phyloP scores from a whole-genome alignment of 1,284 basidiomycete species.

The Cryptococcus sp. region DNA sequence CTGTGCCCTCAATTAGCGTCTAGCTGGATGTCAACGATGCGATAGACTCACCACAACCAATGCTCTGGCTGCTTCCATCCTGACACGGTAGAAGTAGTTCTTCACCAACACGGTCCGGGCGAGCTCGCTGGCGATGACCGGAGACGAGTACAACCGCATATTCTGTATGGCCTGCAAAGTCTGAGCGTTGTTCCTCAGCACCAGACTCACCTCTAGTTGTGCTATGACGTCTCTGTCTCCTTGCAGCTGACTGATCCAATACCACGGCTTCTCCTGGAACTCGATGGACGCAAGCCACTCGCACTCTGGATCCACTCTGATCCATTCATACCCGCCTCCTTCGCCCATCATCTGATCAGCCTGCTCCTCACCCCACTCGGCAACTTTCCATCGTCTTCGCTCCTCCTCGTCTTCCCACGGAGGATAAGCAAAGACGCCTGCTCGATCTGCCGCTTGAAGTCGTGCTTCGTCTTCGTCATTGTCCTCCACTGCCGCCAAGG shows the following conservation, averaged over 20 bases:
- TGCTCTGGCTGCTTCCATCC: conserved; percentile 89
- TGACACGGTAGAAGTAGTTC: conserved; percentile 96
- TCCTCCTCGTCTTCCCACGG: conserved; percentile 90
- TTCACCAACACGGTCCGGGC: conserved; percentile 91
- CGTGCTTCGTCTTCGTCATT: conserved; percentile 82
- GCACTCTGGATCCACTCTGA: conserved; percentile 97
- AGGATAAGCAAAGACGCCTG: conserved; percentile 85
- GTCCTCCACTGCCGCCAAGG: conserved; percentile 83
- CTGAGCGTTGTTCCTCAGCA: background rate
- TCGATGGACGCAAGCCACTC: conserved; percentile 94
- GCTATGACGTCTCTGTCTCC: conserved; percentile 97
- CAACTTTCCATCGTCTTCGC: conserved; percentile 91
- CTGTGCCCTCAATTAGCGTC: conserved; percentile 17
- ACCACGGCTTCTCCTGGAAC: conserved; percentile 95
- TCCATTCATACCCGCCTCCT: conserved; percentile 89
- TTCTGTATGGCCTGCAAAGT: conserved; percentile 73
- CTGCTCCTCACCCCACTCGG: conserved; percentile 97
- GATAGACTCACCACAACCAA: conserved; percentile 70
- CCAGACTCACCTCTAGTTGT: conserved; percentile 78
- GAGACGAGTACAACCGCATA: conserved; percentile 75
- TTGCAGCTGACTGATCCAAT: conserved; percentile 98
- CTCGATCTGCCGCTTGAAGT: conserved; percentile 76
- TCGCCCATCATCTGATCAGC: conserved; percentile 90
- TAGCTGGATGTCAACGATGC: background rate
- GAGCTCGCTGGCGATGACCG: conserved; percentile 86